Evolutionary conservation across 176 grass and related monocot species (phyloP), one percentile per base, ranked within the genome.

Genomic region (Oryza coarctata): DNA sequence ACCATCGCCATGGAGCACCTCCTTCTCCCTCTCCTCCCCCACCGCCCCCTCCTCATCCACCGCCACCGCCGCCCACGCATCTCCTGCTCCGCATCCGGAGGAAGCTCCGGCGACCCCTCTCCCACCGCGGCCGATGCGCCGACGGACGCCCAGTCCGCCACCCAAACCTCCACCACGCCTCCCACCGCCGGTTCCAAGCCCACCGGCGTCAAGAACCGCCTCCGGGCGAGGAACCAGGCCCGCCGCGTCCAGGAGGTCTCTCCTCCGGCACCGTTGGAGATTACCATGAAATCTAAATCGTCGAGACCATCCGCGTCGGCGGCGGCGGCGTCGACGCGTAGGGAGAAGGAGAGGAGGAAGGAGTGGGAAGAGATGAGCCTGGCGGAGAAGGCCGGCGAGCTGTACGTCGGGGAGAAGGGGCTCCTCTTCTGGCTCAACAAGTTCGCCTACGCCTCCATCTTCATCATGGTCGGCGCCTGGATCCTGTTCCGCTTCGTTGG

Each of bases 371-470:
- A 87, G 73, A 98, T 95, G 95, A 89, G 84, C 63, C 76, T 93
- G 3, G 33, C 40, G 2, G 95, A 98, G 88, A 98, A 95, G 90
- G 92, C 92, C 30, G 10, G 71, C 40, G 95, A 98, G 71, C 87
- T 95, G 5, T 98, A 98, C 68, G 75, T 91, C 75, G 95, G 95
- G 14, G 95, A 98, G 82, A 98, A 95, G 71, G 95, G 95, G 2
- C 26, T 86, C 32, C 92, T 98, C 63, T 98, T 91, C 83, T 98
- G 90, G 95, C 86, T 98, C 84, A 98, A 98, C 86, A 98, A 98
- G 86, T 88, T 95, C 43, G 92, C 95, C 35, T 98, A 98, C 77
- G 90, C 90, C 58, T 93, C 92, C 74, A 98, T 98, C 83, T 98
- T 93, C 83, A 74, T 91, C 78, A 72, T 95, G 49, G 71, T 85